Conservation (phyloP, 164 flowering plant species). For the Magnolia officinalis region DNA sequence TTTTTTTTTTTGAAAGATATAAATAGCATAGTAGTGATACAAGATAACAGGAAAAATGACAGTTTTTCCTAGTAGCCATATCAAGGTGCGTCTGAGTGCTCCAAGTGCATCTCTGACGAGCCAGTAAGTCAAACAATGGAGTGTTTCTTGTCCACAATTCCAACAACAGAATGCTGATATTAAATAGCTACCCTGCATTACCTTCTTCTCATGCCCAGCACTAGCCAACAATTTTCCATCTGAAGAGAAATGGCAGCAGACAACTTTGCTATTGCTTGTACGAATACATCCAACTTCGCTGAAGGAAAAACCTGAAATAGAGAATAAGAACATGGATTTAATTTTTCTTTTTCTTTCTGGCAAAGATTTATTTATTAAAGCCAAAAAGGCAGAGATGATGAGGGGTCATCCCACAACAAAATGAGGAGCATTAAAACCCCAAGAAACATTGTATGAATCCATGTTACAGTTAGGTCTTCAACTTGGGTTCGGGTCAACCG, state of each 20-base stretch:
- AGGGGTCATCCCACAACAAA: not conserved
- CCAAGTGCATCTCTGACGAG: not conserved
- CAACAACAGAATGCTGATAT: too few relatives aligned
- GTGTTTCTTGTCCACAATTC: not conserved
- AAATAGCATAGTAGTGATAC: not conserved
- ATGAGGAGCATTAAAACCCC: not conserved
- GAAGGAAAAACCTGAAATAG: constrained; percentile 63
- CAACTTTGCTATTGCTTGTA: constrained; percentile 59
- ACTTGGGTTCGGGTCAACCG: too few relatives aligned
- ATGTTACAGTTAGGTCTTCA: too few relatives aligned
- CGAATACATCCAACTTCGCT: constrained; percentile 62
- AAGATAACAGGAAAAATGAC: not conserved
- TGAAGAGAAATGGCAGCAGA: constrained; percentile 88
- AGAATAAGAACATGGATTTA: not conserved
- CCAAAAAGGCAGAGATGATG: too few relatives aligned
- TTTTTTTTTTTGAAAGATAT: not conserved
- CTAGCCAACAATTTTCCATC: constrained; percentile 84
- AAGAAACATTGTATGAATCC: too few relatives aligned
- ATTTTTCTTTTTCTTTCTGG: not conserved
- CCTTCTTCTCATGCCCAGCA: constrained; percentile 95
- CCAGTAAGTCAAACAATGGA: not conserved
- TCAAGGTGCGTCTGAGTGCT: not conserved
- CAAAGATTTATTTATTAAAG: not conserved
- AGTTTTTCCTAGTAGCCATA: not conserved
- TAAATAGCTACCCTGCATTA: constrained; percentile 12